These are phyloP conservation scores for Shiraia bambusicola DNA, from an alignment of 2,329 filamentous ascomycete species.

Conservation along the genomic window DNA sequence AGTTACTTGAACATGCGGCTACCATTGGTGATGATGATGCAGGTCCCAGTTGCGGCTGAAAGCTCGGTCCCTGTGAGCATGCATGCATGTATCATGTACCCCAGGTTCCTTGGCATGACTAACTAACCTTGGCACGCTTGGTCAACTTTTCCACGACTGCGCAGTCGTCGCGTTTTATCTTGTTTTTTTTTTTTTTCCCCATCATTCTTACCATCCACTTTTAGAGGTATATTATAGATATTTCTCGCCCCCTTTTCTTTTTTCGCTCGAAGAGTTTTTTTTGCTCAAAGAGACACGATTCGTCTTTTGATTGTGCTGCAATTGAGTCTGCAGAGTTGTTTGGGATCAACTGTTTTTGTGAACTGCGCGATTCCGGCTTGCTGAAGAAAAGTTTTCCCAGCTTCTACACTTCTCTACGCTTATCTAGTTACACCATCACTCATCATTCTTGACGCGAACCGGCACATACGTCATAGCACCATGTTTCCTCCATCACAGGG, in stretches of 20 bases:
- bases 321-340: too few species aligned
- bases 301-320: too few species aligned
- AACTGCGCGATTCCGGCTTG: too few species aligned
- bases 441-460: neutral
- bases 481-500: constrained; percentile 58
- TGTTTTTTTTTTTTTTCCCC: too few species aligned
- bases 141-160: constrained; percentile 19
- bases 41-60: constrained; percentile 14
- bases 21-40: neutral
- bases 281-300: too few species aligned
- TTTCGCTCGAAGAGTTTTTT: too few species aligned
- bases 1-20: neutral
- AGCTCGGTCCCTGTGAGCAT: constrained; percentile 16
- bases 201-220: constrained; percentile 1
- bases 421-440: neutral
- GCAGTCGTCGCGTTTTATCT: constrained; percentile 15
- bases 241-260: too few species aligned
- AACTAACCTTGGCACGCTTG: constrained; percentile 9
- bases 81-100: constrained; percentile 18
- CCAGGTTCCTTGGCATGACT: constrained; percentile 21
- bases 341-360: too few species aligned
- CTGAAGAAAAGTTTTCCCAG: neutral
- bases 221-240: constrained; percentile 3
- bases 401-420: neutral
- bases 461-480: constrained; percentile 32